Conservation (phyloP, 345 rosid species). For the Brassica carinata region DNA sequence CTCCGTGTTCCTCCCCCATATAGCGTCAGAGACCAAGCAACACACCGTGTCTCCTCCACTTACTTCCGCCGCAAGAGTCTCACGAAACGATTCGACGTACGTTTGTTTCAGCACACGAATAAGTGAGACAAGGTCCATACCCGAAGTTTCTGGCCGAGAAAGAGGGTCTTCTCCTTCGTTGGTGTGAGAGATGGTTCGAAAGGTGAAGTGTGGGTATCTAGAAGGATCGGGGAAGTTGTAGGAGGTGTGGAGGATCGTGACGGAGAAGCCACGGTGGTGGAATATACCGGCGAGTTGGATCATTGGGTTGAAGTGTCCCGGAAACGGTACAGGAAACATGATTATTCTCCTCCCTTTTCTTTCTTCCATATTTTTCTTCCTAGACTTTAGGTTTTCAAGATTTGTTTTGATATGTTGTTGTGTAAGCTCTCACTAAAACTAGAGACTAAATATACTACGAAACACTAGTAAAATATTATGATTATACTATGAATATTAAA, state of each 20-base stretch:
- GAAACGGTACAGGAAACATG: constrained; percentile 59
- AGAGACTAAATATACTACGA: neutral
- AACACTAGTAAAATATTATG: neutral
- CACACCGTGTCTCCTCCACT: constrained; percentile 35
- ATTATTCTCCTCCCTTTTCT: constrained; percentile 39
- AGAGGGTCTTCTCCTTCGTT: constrained; percentile 21
- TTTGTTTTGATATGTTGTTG: neutral
- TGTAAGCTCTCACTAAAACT: neutral
- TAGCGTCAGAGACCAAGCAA: constrained; percentile 57
- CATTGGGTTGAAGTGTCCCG: constrained; percentile 69
- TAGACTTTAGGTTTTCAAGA: neutral
- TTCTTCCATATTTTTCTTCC: constrained; percentile 23
- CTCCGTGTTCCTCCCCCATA: constrained; percentile 44
- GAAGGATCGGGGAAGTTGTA: constrained; percentile 56
- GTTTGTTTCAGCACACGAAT: constrained; percentile 38
- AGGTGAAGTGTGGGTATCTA: constrained; percentile 53
- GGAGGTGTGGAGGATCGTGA: constrained; percentile 52
- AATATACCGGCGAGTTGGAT: constrained; percentile 62
- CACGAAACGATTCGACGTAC: constrained; percentile 44
- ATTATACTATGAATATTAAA: neutral
- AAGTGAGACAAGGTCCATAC: constrained; percentile 27
- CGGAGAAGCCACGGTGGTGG: constrained; percentile 56
- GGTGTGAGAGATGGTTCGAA: constrained; percentile 40
- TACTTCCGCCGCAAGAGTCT: constrained; percentile 44
- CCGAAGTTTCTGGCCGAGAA: neutral